Percentiles rank a stretch among this genome's conserved stretches.
Evolutionary conservation across 2,329 filamentous ascomycete genomes (phyloP).

Genomic region (Fusarium albosuccineum): DNA sequence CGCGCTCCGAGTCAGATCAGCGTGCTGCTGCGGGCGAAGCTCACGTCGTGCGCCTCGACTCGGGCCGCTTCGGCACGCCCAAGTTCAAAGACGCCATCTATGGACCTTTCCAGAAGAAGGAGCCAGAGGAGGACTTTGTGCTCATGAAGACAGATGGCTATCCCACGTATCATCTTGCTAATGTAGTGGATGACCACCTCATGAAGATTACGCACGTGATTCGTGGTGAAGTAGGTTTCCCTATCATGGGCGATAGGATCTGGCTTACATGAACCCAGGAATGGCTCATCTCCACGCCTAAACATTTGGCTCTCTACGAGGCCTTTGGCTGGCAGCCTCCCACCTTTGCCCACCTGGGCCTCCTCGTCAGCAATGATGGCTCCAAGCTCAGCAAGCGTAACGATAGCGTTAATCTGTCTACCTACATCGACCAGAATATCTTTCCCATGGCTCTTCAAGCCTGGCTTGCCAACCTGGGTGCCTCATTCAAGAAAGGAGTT

Average conservation of each 20-base stretch:
- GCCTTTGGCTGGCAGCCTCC: slow-evolving; percentile 82
- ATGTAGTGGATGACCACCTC: slow-evolving; percentile 94
- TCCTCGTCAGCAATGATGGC: slow-evolving; percentile 76
- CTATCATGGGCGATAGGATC: background rate
- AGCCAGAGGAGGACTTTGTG: slow-evolving; percentile 82
- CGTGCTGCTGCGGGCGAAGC: slow-evolving; percentile 76
- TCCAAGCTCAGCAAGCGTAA: slow-evolving; percentile 92
- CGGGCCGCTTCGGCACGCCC: slow-evolving; percentile 67
- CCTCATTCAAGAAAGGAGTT: slow-evolving; percentile 47
- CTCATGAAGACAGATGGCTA: slow-evolving; percentile 91
- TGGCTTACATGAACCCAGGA: slow-evolving; percentile 65
- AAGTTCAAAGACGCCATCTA: slow-evolving; percentile 85
- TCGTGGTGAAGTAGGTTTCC: slow-evolving; percentile 72
- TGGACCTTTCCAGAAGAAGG: slow-evolving; percentile 70
- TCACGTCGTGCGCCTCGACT: slow-evolving; percentile 83
- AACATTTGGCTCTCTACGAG: slow-evolving; percentile 76
- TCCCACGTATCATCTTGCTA: slow-evolving; percentile 97
- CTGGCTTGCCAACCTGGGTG: slow-evolving; percentile 80
- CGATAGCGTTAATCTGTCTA: slow-evolving; percentile 61
- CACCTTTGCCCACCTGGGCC: slow-evolving; percentile 82
- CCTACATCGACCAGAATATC: slow-evolving; percentile 61
- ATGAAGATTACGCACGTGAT: slow-evolving; percentile 98
- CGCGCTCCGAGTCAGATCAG: slow-evolving; percentile 75
- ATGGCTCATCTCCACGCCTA: slow-evolving; percentile 95
- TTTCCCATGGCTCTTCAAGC: slow-evolving; percentile 73